phyloP scores from a whole-genome alignment of 768 basidiomycete genomes.

The Stropharia rugosoannulata region DNA sequence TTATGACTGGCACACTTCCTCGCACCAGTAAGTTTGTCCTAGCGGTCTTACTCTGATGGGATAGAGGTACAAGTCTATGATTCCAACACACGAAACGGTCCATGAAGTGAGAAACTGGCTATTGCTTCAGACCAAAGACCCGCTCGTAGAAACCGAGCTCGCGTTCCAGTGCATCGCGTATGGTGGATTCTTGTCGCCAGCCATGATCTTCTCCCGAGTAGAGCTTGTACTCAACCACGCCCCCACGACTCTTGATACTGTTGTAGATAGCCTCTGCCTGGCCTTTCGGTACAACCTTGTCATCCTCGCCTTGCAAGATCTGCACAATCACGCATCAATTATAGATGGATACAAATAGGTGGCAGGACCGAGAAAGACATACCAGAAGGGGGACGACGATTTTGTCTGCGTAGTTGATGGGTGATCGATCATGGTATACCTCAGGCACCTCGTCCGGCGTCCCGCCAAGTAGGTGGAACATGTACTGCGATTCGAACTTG shows the following conservation, averaged over 20 bases:
- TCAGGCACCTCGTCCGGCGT: conserved; percentile 56
- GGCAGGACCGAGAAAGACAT: conserved; percentile 18
- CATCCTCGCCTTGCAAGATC: conserved; percentile 69
- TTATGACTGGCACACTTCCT: too few species aligned
- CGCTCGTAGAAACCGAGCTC: conserved; percentile 56
- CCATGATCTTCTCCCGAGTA: conserved; percentile 71
- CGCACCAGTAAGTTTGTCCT: too few species aligned
- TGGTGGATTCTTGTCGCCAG: conserved; percentile 54
- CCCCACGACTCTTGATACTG: conserved; percentile 46
- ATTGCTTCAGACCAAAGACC: conserved; percentile 33
- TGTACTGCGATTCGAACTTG: conserved; percentile 66
- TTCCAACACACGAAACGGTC: background rate
- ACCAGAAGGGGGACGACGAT: conserved; percentile 68
- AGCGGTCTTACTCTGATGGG: too few species aligned
- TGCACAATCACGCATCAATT: conserved; percentile 19
- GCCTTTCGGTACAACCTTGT: conserved; percentile 64
- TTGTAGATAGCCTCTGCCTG: conserved; percentile 63
- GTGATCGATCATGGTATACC: conserved; percentile 59
- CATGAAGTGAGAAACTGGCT: background rate
- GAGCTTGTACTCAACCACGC: conserved; percentile 55
- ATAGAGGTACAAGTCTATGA: too few species aligned
- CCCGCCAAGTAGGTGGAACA: conserved; percentile 61
- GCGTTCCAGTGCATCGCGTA: conserved; percentile 48
- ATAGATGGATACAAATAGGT: background rate
- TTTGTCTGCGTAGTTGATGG: conserved; percentile 57